These are phyloP conservation scores for Mollisiaceae sp. DNA, from an alignment of 2,329 filamentous ascomycete genomes.

Conservation along the genomic window DNA sequence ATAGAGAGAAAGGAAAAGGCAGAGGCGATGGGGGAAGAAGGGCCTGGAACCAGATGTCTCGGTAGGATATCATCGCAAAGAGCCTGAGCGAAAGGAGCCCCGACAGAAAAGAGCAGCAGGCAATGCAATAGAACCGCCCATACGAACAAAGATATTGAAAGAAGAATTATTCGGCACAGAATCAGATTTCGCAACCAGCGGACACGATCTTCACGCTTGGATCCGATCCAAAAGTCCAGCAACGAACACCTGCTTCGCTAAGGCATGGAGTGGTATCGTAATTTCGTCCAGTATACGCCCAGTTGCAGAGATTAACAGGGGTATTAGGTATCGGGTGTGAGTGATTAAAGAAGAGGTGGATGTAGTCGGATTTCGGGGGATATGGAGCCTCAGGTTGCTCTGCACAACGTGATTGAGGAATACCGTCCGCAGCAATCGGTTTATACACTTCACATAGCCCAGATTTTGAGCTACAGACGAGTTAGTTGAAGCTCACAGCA, in stretches of 20 bases:
- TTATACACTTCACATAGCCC: conserved; percentile 59
- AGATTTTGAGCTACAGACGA: conserved; percentile 75
- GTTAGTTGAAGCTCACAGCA: conserved; percentile 33
- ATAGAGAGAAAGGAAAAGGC: conserved; percentile 32
- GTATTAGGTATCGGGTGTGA: conserved; percentile 43
- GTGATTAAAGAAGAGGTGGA: conserved; percentile 44
- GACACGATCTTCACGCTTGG: conserved; percentile 28
- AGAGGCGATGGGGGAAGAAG: conserved; percentile 19
- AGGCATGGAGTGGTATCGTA: conserved; percentile 49
- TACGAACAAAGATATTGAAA: conserved; percentile 43
- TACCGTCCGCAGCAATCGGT: conserved; percentile 31
- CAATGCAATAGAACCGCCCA: conserved; percentile 45
- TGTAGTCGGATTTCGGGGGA: conserved; percentile 28
- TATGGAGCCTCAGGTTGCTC: conserved; percentile 33
- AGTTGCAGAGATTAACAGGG: conserved; percentile 49
- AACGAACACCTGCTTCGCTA: conserved; percentile 42
- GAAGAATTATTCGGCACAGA: conserved; percentile 53
- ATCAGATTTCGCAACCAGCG: conserved; percentile 41
- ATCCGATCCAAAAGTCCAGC: conserved; percentile 38
- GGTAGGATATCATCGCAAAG: conserved; percentile 44
- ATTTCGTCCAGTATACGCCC: conserved; percentile 54
- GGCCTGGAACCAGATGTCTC: conserved; percentile 40
- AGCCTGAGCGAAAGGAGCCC: conserved; percentile 40
- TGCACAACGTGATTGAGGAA: conserved; percentile 35
- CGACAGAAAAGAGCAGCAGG: conserved; percentile 36